A percentile compares a stretch with the other conserved stretches of the same genome.
phyloP scores from a whole-genome alignment of 2,329 filamentous ascomycete genomes.

The Teratosphaeria destructans region DNA sequence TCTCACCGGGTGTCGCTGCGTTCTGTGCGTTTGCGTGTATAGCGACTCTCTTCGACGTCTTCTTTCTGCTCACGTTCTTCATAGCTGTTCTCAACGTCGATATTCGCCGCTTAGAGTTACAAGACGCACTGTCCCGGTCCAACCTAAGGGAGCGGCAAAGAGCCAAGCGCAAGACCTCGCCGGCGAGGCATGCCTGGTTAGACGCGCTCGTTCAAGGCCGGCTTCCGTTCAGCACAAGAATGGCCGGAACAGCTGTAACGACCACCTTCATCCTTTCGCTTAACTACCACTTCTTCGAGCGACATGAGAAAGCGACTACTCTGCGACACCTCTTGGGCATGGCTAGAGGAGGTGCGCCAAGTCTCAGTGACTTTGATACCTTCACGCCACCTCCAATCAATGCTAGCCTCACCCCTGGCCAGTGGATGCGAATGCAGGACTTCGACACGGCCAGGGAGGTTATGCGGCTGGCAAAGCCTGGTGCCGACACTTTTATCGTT shows the following conservation, averaged over 20 bases:
- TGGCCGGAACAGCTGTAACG: constrained; percentile 64
- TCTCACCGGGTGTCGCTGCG: constrained; percentile 59
- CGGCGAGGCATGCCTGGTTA: constrained; percentile 44
- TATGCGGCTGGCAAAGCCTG: constrained; percentile 64
- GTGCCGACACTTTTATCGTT: constrained; percentile 60
- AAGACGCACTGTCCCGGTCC: constrained; percentile 52
- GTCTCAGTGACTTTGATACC: constrained; percentile 16
- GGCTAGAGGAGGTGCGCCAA: constrained; percentile 11
- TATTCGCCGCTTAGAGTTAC: constrained; percentile 63
- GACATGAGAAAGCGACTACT: constrained; percentile 32
- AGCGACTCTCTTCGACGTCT: constrained; percentile 65
- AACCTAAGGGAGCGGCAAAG: constrained; percentile 28
- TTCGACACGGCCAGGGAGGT: constrained; percentile 69
- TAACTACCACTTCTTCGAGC: constrained; percentile 68
- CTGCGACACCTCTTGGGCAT: constrained; percentile 22
- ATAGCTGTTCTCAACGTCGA: constrained; percentile 70
- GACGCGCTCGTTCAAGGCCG: constrained; percentile 54
- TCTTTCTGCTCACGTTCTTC: constrained; percentile 72
- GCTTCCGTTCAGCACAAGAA: constrained; percentile 58
- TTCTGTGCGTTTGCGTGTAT: constrained; percentile 70
- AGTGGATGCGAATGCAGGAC: constrained; percentile 68
- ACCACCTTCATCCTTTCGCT: constrained; percentile 61
- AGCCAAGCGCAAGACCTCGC: constrained; percentile 16
- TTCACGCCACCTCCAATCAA: constrained; percentile 50
- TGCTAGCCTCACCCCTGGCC: constrained; percentile 63